phyloP scores from a whole-genome alignment of 495 filamentous ascomycete species.

The Daldinia loculata region DNA sequence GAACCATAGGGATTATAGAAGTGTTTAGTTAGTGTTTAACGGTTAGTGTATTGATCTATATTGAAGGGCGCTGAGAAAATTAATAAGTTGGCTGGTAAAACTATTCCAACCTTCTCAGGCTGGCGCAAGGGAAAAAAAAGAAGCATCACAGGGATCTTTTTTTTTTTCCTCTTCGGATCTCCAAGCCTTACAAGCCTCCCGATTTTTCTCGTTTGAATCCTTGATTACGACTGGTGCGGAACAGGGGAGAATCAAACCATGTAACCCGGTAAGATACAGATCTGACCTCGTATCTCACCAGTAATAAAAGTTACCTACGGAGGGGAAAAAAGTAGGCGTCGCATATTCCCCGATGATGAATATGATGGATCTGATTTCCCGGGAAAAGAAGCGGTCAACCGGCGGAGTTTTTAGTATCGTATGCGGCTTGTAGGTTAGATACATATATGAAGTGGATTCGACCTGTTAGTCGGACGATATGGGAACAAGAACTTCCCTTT shows the following conservation, averaged over 20 bases:
- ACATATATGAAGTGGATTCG: constrained; percentile 23
- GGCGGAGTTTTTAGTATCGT: constrained; percentile 19
- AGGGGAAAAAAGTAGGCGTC: background rate
- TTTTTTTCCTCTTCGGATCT: constrained; percentile 28
- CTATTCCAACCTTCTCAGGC: constrained; percentile 32
- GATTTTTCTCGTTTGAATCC: constrained; percentile 39
- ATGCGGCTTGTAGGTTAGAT: constrained; percentile 9
- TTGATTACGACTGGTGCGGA: constrained; percentile 22
- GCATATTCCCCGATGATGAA: background rate
- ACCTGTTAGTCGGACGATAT: constrained; percentile 10
- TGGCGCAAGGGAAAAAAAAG: constrained; percentile 26
- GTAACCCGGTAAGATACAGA: constrained; percentile 30
- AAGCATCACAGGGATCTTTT: constrained; percentile 30
- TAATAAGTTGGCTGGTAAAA: constrained; percentile 36
- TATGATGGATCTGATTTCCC: constrained; percentile 2
- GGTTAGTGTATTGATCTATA: constrained; percentile 13
- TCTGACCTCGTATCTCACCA: constrained; percentile 29
- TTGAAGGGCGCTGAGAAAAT: constrained; percentile 14
- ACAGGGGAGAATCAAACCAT: constrained; percentile 21
- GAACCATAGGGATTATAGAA: constrained; percentile 1
- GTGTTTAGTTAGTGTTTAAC: constrained; percentile 17
- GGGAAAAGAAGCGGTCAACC: constrained; percentile 38
- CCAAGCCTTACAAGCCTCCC: constrained; percentile 37
- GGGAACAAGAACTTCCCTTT: constrained; percentile 1
- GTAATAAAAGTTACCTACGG: background rate